These are phyloP conservation scores for Eleusine indica DNA, from an alignment of 176 grass and related monocot species.

Conservation along the genomic window DNA sequence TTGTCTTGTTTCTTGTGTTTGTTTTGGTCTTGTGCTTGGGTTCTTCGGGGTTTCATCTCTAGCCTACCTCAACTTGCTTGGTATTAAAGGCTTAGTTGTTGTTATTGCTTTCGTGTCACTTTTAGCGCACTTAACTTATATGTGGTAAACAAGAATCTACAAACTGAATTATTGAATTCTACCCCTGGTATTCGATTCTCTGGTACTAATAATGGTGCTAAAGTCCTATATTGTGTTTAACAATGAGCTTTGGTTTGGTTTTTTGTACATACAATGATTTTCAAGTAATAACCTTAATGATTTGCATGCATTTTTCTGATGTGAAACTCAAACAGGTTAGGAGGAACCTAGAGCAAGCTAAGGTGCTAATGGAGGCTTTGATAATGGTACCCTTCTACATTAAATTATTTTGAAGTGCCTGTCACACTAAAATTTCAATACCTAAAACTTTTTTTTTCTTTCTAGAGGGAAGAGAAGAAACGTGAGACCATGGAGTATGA, in stretches of 20 bases:
- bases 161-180: neutral
- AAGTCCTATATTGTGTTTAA: neutral
- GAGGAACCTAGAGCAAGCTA: slow-evolving; percentile 68
- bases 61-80: no score
- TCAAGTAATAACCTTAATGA: neutral
- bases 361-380: slow-evolving; percentile 59
- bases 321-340: slow-evolving; percentile 56
- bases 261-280: neutral
- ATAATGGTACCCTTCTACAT: slow-evolving; percentile 56
- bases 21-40: no score
- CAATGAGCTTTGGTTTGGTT: neutral
- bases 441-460: neutral
- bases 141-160: neutral
- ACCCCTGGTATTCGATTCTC: neutral
- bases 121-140: neutral
- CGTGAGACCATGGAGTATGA: slow-evolving; percentile 65
- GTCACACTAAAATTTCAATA: slow-evolving; percentile 1
- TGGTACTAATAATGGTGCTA: neutral
- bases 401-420: neutral
- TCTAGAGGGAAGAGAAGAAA: slow-evolving; percentile 74
- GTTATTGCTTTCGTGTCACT: no score
- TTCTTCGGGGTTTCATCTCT: no score
- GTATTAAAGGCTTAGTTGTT: no score
- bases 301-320: slow-evolving; percentile 10
- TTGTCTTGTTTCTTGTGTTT: no score